A percentile compares a stretch with the other conserved stretches of the same genome.
Evolutionary conservation across 306 rosid species (phyloP).

Genomic region (Sesbania bispinosa): DNA sequence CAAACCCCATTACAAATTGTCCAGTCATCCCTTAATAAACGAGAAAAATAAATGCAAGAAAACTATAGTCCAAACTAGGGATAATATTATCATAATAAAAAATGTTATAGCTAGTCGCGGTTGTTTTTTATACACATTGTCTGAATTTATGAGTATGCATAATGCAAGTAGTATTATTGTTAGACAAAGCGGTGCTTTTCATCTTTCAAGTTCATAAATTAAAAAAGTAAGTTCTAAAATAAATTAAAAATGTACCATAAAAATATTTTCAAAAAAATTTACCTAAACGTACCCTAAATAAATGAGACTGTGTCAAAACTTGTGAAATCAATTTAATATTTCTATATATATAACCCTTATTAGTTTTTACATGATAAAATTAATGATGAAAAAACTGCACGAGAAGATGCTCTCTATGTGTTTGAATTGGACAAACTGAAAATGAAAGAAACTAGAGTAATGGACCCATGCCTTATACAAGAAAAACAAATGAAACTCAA

Average conservation of each 20-base stretch:
- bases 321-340: neutral
- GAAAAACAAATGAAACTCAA: no score
- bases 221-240: no score
- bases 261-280: no score
- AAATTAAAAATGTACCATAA: neutral
- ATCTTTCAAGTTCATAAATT: no score
- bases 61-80: neutral
- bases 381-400: neutral
- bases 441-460: neutral
- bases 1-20: neutral
- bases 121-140: no score
- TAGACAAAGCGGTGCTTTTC: no score
- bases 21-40: neutral
- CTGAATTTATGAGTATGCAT: no score
- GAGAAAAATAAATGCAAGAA: neutral
- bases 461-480: neutral
- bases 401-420: neutral
- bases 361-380: neutral
- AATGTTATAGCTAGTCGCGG: no score
- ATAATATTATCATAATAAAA: neutral
- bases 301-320: neutral
- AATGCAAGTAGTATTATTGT: no score
- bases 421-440: neutral
- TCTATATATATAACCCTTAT: neutral
- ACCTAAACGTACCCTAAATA: neutral